These are phyloP conservation scores for Cucumis sativus DNA, from an alignment of 306 rosid species.

Conservation along the genomic window DNA sequence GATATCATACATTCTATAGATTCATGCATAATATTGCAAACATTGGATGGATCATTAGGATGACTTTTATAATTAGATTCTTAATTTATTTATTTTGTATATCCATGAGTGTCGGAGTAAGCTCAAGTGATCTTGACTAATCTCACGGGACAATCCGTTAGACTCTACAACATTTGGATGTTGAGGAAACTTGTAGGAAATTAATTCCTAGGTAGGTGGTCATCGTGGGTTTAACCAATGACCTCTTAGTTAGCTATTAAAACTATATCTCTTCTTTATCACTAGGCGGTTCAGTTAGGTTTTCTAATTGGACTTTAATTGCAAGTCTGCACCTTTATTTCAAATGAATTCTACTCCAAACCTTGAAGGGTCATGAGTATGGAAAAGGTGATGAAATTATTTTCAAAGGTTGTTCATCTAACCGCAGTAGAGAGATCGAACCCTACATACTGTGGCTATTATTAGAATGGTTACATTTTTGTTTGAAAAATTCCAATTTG, in stretches of 20 bases:
- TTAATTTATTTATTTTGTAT: no score
- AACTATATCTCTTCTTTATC: no score
- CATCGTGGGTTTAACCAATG: no score
- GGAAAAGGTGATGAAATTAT: neutral
- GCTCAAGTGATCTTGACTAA: no score
- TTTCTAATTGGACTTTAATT: neutral
- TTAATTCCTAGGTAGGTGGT: no score
- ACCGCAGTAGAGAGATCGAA: neutral
- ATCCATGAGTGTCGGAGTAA: no score
- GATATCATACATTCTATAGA: neutral
- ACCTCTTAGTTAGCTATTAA: no score
- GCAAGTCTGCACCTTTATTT: neutral
- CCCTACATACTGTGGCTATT: neutral
- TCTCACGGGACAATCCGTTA: no score
- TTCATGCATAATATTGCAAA: neutral
- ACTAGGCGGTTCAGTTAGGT: neutral
- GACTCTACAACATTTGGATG: no score
- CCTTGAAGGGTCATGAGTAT: neutral
- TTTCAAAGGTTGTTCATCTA: neutral
- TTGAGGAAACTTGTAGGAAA: no score
- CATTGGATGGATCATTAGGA: neutral
- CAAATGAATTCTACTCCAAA: neutral
- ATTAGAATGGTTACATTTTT: neutral
- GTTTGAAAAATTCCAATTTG: neutral
- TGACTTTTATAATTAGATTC: neutral